phyloP scores from a whole-genome alignment of 140 eudicot species.

The Stevia rebaudiana region DNA sequence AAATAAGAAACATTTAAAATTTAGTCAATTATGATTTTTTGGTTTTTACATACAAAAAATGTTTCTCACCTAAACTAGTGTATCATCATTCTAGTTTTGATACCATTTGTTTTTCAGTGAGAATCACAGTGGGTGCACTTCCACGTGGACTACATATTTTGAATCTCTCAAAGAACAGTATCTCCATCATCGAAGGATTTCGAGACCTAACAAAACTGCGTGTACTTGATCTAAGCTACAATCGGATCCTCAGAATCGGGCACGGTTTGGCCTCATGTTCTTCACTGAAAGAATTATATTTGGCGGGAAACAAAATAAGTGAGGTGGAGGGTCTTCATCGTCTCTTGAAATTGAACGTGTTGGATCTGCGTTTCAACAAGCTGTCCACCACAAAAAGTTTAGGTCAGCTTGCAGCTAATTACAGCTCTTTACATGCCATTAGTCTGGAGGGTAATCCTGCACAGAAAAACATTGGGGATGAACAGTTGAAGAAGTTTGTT shows the following conservation, averaged over 20 bases:
- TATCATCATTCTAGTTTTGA: neutral
- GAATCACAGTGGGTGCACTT: constrained; percentile 88
- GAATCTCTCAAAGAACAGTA: constrained; percentile 76
- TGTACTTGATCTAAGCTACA: constrained; percentile 91
- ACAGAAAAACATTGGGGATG: constrained; percentile 89
- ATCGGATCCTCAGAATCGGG: constrained; percentile 75
- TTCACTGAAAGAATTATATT: constrained; percentile 75
- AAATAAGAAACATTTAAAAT: no score
- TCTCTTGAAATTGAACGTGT: constrained; percentile 65
- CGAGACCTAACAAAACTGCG: constrained; percentile 91
- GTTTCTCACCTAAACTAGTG: neutral
- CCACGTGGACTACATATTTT: constrained; percentile 90
- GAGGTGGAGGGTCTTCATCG: constrained; percentile 78
- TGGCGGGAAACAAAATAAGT: constrained; percentile 92
- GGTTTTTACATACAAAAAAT: neutral
- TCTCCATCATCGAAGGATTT: constrained; percentile 85
- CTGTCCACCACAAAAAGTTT: constrained; percentile 77
- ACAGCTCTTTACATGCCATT: constrained; percentile 82
- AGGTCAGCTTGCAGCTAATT: constrained; percentile 94
- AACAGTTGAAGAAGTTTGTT: constrained; percentile 70
- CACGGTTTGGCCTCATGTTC: constrained; percentile 93
- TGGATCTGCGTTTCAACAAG: constrained; percentile 94
- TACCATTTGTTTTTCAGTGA: constrained; percentile 41
- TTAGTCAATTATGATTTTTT: no score
- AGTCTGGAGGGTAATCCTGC: constrained; percentile 98